phyloP scores from a whole-genome alignment of 2,329 filamentous ascomycete genomes.

The Pseudogymnoascus pannorum region DNA sequence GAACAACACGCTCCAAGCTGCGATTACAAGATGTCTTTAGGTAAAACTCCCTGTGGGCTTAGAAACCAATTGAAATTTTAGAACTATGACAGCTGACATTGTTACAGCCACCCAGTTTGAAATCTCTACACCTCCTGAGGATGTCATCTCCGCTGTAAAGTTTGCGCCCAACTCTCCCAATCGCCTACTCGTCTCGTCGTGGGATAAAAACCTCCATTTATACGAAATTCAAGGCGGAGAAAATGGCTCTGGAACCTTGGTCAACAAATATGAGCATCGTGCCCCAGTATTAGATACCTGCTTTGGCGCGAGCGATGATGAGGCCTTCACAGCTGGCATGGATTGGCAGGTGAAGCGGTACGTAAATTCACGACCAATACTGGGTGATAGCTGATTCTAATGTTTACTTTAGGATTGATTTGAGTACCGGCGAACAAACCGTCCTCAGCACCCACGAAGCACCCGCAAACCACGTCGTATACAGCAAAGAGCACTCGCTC shows the following conservation, averaged over 20 bases:
- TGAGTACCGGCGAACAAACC: conserved; percentile 63
- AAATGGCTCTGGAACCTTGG: conserved; percentile 50
- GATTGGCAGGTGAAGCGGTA: conserved; percentile 80
- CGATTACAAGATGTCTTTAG: conserved; percentile 5
- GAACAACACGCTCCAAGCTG: neutral
- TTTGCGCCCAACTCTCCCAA: conserved; percentile 73
- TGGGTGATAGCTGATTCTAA: neutral
- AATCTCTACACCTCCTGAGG: conserved; percentile 71
- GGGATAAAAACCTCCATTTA: conserved; percentile 86
- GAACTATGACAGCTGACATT: conserved; percentile 8
- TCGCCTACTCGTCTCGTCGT: conserved; percentile 82
- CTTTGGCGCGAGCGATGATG: conserved; percentile 75
- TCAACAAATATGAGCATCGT: conserved; percentile 70
- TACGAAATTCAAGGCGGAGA: conserved; percentile 64
- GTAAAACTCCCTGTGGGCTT: neutral
- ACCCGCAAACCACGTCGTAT: conserved; percentile 77
- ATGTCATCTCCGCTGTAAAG: conserved; percentile 78
- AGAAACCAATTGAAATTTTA: neutral
- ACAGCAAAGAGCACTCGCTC: conserved; percentile 66
- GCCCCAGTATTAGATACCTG: conserved; percentile 87
- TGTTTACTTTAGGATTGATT: conserved; percentile 49
- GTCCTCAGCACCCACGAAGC: conserved; percentile 71
- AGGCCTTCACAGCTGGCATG: conserved; percentile 78
- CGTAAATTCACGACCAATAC: neutral
- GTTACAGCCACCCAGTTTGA: conserved; percentile 67